phyloP scores from a whole-genome alignment of 768 basidiomycete species.

The Auricularia heimuer region DNA sequence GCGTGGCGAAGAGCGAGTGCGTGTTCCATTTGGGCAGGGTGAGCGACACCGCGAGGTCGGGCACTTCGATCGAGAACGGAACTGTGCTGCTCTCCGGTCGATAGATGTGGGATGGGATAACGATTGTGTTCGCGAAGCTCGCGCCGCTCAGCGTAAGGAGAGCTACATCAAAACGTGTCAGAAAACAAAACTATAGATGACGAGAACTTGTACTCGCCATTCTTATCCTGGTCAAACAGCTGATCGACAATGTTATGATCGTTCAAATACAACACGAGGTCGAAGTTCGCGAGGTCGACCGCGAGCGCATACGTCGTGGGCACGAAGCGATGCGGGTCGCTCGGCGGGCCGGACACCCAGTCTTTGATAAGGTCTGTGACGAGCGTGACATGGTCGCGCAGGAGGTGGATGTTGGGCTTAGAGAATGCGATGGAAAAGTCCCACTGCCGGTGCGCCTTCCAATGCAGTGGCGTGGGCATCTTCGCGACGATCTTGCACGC shows the following conservation, averaged over 20 bases:
- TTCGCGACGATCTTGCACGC: slow-evolving; percentile 14
- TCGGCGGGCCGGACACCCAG: slow-evolving; percentile 77
- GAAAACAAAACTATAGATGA: background rate
- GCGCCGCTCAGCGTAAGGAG: slow-evolving; percentile 58
- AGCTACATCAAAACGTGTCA: slow-evolving; percentile 34
- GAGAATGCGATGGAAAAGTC: slow-evolving; percentile 59
- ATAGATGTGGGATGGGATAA: slow-evolving; percentile 62
- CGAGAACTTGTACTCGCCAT: slow-evolving; percentile 38
- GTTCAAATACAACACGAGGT: slow-evolving; percentile 75
- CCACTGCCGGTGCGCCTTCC: slow-evolving; percentile 81
- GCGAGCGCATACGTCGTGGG: slow-evolving; percentile 71
- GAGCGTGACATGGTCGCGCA: slow-evolving; percentile 93
- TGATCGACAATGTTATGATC: slow-evolving; percentile 97
- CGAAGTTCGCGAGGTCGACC: slow-evolving; percentile 64
- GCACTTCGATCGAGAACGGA: slow-evolving; percentile 51
- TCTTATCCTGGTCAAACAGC: slow-evolving; percentile 70
- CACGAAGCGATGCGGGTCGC: slow-evolving; percentile 72
- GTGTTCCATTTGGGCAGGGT: slow-evolving; percentile 88
- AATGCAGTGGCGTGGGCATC: slow-evolving; percentile 70
- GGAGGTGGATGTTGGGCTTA: slow-evolving; percentile 62
- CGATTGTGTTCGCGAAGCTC: slow-evolving; percentile 37
- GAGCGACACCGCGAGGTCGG: slow-evolving; percentile 48
- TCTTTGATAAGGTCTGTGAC: slow-evolving; percentile 88
- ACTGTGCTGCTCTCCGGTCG: slow-evolving; percentile 60
- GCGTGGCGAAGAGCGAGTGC: slow-evolving; percentile 55